Evolutionary conservation across 306 rosid genomes (phyloP).

Genomic region (Astragalus membranaceus): DNA sequence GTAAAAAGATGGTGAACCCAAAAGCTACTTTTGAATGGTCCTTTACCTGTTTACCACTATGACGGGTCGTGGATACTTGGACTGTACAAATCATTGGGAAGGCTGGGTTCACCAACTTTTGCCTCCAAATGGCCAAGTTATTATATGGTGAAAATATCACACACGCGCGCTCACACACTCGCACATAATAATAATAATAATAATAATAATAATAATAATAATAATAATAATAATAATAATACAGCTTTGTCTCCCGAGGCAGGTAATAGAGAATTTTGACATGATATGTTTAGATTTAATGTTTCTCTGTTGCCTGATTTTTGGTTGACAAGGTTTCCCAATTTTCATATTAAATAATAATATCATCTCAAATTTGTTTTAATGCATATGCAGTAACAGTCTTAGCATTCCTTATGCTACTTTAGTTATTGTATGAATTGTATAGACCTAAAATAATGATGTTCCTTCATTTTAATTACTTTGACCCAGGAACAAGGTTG

Average conservation of each 20-base stretch:
- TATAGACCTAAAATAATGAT: slow-evolving; percentile 9
- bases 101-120: slow-evolving; percentile 8
- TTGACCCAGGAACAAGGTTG: slow-evolving; percentile 64
- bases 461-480: slow-evolving; percentile 1
- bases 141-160: background rate
- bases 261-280: background rate
- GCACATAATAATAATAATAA: background rate
- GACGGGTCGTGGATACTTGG: slow-evolving; percentile 12
- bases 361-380: background rate
- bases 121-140: background rate
- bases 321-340: background rate
- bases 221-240: background rate
- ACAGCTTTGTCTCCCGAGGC: background rate
- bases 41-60: background rate
- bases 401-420: background rate
- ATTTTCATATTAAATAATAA: background rate
- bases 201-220: background rate
- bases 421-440: background rate
- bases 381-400: background rate
- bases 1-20: background rate
- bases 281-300: background rate
- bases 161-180: background rate
- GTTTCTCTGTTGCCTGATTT: background rate
- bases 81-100: no score
- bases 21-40: background rate